Evolutionary conservation across 2,329 filamentous ascomycete species (phyloP).

Genomic region (Hymenoscyphus linearis): DNA sequence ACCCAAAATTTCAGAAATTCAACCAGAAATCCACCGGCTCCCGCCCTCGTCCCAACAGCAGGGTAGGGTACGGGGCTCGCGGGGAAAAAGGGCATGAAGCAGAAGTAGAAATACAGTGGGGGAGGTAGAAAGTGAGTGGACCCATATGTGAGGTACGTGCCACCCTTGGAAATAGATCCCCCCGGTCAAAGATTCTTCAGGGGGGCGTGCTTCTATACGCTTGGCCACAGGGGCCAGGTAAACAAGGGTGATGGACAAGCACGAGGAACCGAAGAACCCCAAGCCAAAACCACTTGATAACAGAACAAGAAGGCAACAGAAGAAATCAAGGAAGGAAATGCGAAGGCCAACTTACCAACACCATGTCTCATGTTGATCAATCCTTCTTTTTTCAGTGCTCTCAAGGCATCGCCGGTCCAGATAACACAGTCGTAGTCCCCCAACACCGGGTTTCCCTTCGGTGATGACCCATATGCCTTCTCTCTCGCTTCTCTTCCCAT

Average conservation of each 20-base stretch:
- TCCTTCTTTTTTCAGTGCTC: constrained; percentile 13
- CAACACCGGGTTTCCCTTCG: constrained; percentile 18
- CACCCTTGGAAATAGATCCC: neutral
- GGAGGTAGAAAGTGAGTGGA: no score
- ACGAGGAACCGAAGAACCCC: neutral
- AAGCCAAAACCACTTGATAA: neutral
- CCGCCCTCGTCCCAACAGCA: no score
- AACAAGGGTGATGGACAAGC: neutral
- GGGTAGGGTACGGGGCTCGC: no score
- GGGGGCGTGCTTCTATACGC: no score
- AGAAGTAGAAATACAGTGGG: no score
- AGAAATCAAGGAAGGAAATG: neutral
- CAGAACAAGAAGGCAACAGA: neutral
- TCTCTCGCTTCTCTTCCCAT: constrained; percentile 18
- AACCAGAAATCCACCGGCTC: no score
- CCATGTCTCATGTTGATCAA: constrained; percentile 11
- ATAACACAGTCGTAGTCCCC: constrained; percentile 26
- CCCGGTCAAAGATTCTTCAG: no score
- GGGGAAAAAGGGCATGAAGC: neutral
- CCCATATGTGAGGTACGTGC: neutral
- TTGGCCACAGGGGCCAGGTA: no score
- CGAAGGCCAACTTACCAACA: constrained; percentile 13
- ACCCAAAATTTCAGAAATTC: no score
- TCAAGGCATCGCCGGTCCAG: constrained; percentile 22
- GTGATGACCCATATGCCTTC: constrained; percentile 5